phyloP scores from a whole-genome alignment of 768 basidiomycete genomes.

The Tulasnella sp. region DNA sequence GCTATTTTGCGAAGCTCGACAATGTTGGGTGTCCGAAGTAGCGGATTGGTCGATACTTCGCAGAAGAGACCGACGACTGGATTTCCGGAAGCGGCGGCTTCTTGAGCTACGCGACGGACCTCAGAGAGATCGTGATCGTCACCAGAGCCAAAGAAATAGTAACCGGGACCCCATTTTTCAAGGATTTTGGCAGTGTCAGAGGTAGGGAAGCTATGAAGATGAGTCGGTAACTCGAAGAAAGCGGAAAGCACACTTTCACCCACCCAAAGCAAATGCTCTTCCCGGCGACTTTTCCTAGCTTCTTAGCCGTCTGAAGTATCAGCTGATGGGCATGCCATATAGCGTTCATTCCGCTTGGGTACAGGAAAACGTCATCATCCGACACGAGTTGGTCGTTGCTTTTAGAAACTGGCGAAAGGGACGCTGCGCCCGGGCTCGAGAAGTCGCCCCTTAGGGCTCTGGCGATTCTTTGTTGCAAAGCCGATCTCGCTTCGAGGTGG shows the following conservation, averaged over 20 bases:
- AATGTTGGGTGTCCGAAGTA: constrained; percentile 78
- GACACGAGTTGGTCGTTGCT: constrained; percentile 58
- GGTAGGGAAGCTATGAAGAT: constrained; percentile 70
- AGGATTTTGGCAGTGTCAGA: constrained; percentile 90
- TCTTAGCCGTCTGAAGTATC: constrained; percentile 38
- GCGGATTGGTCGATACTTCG: constrained; percentile 93
- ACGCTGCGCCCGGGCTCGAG: constrained; percentile 23
- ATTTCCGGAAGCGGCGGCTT: constrained; percentile 29
- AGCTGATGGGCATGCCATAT: constrained; percentile 88
- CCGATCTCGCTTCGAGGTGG: constrained; percentile 71
- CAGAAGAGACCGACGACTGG: constrained; percentile 77
- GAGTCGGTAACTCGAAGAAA: background rate
- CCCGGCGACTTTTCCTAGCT: constrained; percentile 36
- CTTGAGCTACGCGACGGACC: constrained; percentile 54
- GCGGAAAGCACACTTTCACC: constrained; percentile 34
- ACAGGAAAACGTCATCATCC: constrained; percentile 85
- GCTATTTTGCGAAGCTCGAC: constrained; percentile 69
- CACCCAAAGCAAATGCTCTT: constrained; percentile 96
- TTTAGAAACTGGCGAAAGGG: constrained; percentile 36
- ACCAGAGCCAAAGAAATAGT: constrained; percentile 79
- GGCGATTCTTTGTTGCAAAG: constrained; percentile 77
- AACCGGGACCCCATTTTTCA: constrained; percentile 94
- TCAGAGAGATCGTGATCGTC: constrained; percentile 58
- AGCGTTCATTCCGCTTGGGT: constrained; percentile 82
- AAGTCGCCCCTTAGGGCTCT: constrained; percentile 67